phyloP scores from a whole-genome alignment of 225 moss, liverwort and hornwort species.

The Neckera pumila region DNA sequence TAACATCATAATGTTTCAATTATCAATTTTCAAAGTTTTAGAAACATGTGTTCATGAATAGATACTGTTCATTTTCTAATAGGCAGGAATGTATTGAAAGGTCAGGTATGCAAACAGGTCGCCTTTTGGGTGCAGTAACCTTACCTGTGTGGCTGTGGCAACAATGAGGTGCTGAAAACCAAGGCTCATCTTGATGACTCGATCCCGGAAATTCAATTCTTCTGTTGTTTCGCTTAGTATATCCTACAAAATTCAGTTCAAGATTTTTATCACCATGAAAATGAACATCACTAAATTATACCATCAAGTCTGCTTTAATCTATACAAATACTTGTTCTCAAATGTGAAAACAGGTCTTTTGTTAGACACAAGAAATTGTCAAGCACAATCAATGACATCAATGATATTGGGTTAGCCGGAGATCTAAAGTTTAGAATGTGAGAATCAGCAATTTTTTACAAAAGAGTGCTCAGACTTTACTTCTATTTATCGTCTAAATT shows the following conservation, averaged over 20 bases:
- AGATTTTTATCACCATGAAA: not conserved
- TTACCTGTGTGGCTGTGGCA: slow-evolving; percentile 60
- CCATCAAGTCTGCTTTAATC: no score
- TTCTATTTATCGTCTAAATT: not conserved
- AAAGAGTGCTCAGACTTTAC: not conserved
- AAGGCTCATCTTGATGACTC: slow-evolving; percentile 69
- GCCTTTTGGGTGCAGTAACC: no score
- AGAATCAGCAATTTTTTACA: not conserved
- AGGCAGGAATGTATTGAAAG: not conserved
- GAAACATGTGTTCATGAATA: not conserved
- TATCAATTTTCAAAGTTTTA: not conserved
- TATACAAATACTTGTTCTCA: not conserved
- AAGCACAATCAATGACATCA: not conserved
- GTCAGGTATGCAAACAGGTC: not conserved
- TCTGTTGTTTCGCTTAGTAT: slow-evolving; percentile 42
- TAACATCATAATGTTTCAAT: no score
- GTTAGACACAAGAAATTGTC: not conserved
- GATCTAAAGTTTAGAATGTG: not conserved
- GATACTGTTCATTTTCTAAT: no score
- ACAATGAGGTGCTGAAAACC: slow-evolving; percentile 70
- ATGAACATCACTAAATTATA: not conserved
- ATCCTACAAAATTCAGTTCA: slow-evolving; percentile 24
- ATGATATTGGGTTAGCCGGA: not conserved
- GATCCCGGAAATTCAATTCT: slow-evolving; percentile 56
- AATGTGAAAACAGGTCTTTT: not conserved